Percentiles rank a stretch among this genome's conserved stretches.
Evolutionary conservation across 352 stramenopile genomes (phyloP).

Genomic region (Blastocystis sp.): DNA sequence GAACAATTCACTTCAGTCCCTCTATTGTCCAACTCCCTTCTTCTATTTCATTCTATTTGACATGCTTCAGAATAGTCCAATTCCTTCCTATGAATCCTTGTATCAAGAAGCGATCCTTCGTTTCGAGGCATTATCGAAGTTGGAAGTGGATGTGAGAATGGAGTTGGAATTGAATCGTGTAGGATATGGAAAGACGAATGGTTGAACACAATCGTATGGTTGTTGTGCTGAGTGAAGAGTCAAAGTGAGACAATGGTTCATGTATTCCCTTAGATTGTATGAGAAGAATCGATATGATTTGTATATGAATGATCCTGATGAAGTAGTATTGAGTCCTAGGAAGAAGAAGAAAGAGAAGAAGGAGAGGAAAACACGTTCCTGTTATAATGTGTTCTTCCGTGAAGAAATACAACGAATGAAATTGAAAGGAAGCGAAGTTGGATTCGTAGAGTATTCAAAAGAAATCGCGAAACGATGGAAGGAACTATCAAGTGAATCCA

Average conservation of each 20-base stretch:
- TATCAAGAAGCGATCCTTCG: background rate
- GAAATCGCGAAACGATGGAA: background rate
- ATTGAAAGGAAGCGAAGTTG: background rate
- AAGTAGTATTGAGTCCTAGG: no score
- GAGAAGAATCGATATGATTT: background rate
- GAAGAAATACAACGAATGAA: background rate
- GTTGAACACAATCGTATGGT: background rate
- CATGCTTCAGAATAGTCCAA: background rate
- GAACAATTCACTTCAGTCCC: no score
- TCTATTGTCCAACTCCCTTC: background rate
- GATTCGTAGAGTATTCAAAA: background rate
- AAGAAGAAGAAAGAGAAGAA: background rate
- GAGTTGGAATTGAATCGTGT: background rate
- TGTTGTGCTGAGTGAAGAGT: background rate
- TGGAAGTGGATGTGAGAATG: background rate
- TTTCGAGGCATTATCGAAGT: background rate
- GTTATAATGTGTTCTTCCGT: background rate
- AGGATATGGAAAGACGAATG: background rate
- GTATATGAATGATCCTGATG: background rate
- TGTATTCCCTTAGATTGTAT: background rate
- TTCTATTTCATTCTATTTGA: background rate
- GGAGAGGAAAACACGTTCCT: background rate
- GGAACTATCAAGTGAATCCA: background rate
- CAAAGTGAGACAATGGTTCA: background rate
- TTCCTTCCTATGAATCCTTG: background rate